Base-by-base conservation (phyloP, 129 eudicot genomes). In the Ambrosia trifida region DNA sequence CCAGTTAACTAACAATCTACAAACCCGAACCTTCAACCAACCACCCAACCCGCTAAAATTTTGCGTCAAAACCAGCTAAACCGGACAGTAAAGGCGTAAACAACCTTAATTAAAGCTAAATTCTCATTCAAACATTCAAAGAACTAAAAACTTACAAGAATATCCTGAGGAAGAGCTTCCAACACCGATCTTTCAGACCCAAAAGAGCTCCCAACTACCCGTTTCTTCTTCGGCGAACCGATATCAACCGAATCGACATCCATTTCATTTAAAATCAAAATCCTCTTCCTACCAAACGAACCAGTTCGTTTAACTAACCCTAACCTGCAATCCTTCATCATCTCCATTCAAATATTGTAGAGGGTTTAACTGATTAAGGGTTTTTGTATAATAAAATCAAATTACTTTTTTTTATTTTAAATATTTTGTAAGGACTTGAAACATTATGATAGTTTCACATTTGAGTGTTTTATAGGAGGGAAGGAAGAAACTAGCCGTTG, bases 161-260 rank as follows among this genome's bases (percentile, higher is more conserved):
- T 56, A 62, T 94, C 96, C 41, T 89, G 95, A 80, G 96, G 98
- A 51, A 94, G 80, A 51, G 89, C 84, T 70, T 94, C 95, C 14
- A 94, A 81, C 20, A 73, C 18, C 68, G 95, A 87, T 58, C 78
- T 72, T 12, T 73, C 83, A 7, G 53, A 40, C 46, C 64, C 43
- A 3, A 80, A 52, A 73, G 44, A 7, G 59, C 72, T 66, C 38
- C 28, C 62, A 49, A 18, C 31, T 63, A 85, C 80, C 11, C 35
- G 85, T 49, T 77, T 83, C 84, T 93, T 93, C 59, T 64, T 35
- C 3, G 89, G 88, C 0, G 66, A 43, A 28, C 59, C 54, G 2
- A 32, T 12, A 61, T 14, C 28, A 2, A n/a, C 12, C 5, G 5
- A 3, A 35, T 14, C 45, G 45, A 61, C 2, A 36, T 33, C 45